Base-by-base conservation (phyloP, 495 filamentous ascomycete species). In the Daldinia bambusicola region DNA sequence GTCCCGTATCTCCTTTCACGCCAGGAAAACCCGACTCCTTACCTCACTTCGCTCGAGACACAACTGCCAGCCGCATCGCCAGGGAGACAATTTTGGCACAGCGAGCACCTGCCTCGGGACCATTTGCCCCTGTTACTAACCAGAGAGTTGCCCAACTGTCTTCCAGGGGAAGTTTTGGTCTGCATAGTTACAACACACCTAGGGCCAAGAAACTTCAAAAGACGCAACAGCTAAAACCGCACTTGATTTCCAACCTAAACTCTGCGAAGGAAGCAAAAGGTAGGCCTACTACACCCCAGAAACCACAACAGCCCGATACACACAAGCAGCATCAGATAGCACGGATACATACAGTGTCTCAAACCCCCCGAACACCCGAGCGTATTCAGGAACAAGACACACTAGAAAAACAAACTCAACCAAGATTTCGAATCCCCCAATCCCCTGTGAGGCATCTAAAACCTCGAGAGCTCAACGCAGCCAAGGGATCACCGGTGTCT, bases 31-130 rank as follows among this genome's bases (percentile, higher is more conserved):
- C 84, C 75, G 78, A 91, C 83, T 80, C 82, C 62, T 79, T 82
- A 13, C 95, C 95, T 48, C 89, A 92, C 63, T 99, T 97, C 78
- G 94, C 95, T 68, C 90, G 93, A 71, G 95, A 99, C 81, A 99
- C 95, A 6, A 91, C 92, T 74, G 94, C 96, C 53, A 91, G 91
- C 64, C 88, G 95, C 30, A 97, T 92, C 77, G 95, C 95, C 45
- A 88, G 95, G 70, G 95, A 98, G 80, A 90, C 94, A 66, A 88
- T 89, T 69, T 88, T 92, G 59, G 88, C 91, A 58, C 84, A 88
- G 70, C 81, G 87, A 70, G 76, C 77, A n/a, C 80, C 79, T 20
- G 76, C 79, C 66, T 77, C 78, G 2, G 88, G 85, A 34, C 85
- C 89, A 22, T 83, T 94, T 36, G 82, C 84, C 26, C 85, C 90